Conservation (phyloP, 768 basidiomycete species). For the Lactarius quietus region DNA sequence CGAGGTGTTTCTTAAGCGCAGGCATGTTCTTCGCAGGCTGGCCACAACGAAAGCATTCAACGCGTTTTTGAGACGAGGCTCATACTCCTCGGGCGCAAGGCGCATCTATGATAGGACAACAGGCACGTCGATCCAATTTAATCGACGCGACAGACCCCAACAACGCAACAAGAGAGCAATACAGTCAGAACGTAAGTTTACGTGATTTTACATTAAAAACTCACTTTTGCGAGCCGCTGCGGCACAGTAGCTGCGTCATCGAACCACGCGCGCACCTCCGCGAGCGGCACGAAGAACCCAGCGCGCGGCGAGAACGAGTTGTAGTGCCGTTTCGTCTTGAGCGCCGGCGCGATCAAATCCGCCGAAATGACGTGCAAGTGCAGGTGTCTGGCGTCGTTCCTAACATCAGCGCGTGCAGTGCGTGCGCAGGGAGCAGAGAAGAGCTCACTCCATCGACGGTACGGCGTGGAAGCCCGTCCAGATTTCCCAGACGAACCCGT, state of each 20-base stretch:
- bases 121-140: background rate
- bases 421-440: too few relatives aligned
- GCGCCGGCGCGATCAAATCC: slow-evolving; percentile 61
- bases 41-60: slow-evolving; percentile 71
- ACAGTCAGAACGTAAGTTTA: too few relatives aligned
- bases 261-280: slow-evolving; percentile 80
- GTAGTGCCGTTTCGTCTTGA: slow-evolving; percentile 90
- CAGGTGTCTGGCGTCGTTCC: slow-evolving; percentile 50
- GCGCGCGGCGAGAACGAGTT: slow-evolving; percentile 84
- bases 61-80: slow-evolving; percentile 60
- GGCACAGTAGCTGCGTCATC: slow-evolving; percentile 31
- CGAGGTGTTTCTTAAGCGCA: slow-evolving; percentile 66
- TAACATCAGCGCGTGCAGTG: too few relatives aligned
- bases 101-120: slow-evolving; percentile 15
- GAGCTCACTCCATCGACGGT: slow-evolving; percentile 86
- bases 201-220: too few relatives aligned
- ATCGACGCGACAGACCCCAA: background rate
- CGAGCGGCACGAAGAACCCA: slow-evolving; percentile 78
- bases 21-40: slow-evolving; percentile 67
- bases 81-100: slow-evolving; percentile 52
- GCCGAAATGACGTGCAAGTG: slow-evolving; percentile 85
- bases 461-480: slow-evolving; percentile 82
- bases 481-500: slow-evolving; percentile 72
- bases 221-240: slow-evolving; percentile 48
- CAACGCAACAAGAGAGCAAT: background rate